Evolutionary conservation across 257 asterid species (phyloP).

Genomic region (Avicennia marina): DNA sequence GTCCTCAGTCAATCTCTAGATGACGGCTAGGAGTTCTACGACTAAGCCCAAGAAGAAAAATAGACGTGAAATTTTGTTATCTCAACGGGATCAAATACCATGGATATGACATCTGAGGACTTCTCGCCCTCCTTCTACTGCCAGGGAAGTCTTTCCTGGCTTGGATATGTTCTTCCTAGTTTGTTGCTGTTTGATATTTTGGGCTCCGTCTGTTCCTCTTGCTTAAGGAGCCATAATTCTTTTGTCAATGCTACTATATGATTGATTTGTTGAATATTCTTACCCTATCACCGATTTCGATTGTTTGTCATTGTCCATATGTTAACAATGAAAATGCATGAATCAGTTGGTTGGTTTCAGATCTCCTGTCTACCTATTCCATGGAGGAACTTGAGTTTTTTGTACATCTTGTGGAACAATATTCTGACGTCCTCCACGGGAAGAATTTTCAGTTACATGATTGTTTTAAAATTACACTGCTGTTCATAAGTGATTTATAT

Average conservation of each 20-base stretch:
- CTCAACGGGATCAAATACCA: neutral
- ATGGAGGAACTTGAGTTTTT: no score
- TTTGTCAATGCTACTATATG: constrained; percentile 3
- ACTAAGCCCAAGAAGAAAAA: neutral
- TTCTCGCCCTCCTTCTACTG: neutral
- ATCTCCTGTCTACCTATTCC: no score
- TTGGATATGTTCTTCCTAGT: neutral
- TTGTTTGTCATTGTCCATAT: neutral
- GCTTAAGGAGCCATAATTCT: constrained; percentile 11
- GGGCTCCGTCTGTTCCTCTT: no score
- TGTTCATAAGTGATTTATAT: no score
- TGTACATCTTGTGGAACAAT: no score
- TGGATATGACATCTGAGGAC: neutral
- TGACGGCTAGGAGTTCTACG: constrained; percentile 27
- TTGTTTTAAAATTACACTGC: no score
- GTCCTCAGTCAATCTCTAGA: constrained; percentile 43
- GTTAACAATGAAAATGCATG: neutral
- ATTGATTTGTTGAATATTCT: neutral
- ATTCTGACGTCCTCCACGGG: no score
- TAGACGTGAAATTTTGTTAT: neutral
- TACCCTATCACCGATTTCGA: neutral
- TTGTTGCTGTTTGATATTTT: neutral
- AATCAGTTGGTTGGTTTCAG: neutral
- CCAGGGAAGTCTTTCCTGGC: neutral
- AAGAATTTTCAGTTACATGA: no score